These are phyloP conservation scores for Aspergillus calidoustus DNA, from an alignment of 2,329 filamentous ascomycete genomes.

Conservation along the genomic window DNA sequence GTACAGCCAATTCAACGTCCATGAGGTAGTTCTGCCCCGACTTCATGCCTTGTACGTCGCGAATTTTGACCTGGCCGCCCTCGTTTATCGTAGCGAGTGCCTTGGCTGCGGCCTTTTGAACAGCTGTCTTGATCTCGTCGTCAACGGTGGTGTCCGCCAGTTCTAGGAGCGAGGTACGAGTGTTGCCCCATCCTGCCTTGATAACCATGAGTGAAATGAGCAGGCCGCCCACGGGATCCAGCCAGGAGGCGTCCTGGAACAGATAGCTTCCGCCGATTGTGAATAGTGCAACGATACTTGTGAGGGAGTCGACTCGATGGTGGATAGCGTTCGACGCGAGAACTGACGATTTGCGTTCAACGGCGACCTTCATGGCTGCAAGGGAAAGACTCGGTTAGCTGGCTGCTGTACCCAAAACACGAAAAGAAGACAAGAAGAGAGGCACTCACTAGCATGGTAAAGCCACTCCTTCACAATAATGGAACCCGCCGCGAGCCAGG, in stretches of 20 bases:
- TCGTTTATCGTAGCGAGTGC: conserved; percentile 61
- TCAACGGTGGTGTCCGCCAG: conserved; percentile 91
- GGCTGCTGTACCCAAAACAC: neutral
- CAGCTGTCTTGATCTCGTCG: conserved; percentile 74
- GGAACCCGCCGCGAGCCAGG: conserved; percentile 89
- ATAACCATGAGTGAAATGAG: conserved; percentile 94
- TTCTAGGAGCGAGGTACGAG: conserved; percentile 78
- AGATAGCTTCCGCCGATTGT: conserved; percentile 91
- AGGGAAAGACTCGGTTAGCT: neutral
- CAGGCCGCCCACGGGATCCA: conserved; percentile 91
- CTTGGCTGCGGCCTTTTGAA: conserved; percentile 68
- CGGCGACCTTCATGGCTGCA: conserved; percentile 90
- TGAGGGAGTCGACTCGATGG: conserved; percentile 94
- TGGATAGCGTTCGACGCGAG: conserved; percentile 95
- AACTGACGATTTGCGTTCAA: conserved; percentile 91
- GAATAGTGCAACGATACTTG: conserved; percentile 87
- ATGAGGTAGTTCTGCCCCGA: conserved; percentile 95
- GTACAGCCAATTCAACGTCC: conserved; percentile 84
- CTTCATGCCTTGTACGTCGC: conserved; percentile 86
- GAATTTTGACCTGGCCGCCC: conserved; percentile 68
- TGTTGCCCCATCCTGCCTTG: conserved; percentile 86
- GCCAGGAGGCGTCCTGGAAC: conserved; percentile 82
- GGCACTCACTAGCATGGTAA: conserved; percentile 86
- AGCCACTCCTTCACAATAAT: conserved; percentile 96
- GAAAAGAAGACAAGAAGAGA: neutral